phyloP scores from a whole-genome alignment of 306 rosid genomes.

The Styphnolobium japonicum region DNA sequence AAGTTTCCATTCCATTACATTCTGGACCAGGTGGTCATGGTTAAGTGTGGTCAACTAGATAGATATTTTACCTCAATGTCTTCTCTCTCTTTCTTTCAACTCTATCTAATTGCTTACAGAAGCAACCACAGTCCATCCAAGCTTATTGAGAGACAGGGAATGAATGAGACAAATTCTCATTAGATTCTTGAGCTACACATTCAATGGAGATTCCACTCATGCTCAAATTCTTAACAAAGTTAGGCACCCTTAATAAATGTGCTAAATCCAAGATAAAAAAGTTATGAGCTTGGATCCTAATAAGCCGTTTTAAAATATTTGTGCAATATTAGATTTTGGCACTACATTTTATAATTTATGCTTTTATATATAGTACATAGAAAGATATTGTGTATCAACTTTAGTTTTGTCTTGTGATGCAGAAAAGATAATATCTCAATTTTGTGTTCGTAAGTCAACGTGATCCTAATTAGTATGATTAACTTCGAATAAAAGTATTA shows the following conservation, averaged over 20 bases:
- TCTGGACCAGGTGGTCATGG: slow-evolving; percentile 22
- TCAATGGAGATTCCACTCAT: neutral
- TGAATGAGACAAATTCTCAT: neutral
- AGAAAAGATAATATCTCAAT: neutral
- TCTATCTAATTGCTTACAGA: neutral
- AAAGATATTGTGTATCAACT: neutral
- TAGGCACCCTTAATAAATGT: neutral
- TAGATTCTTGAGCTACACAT: neutral
- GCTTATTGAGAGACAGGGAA: neutral
- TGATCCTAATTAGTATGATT: neutral
- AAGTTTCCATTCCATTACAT: slow-evolving; percentile 16
- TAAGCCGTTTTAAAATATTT: neutral
- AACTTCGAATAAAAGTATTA: neutral
- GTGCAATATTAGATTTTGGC: neutral
- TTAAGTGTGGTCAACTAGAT: slow-evolving; percentile 10
- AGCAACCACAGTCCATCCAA: neutral
- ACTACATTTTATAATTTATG: neutral
- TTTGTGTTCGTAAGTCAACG: neutral
- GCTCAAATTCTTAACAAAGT: neutral
- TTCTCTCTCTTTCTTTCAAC: neutral
- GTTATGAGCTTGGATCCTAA: neutral
- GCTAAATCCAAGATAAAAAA: neutral
- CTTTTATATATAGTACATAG: neutral
- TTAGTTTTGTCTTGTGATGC: neutral
- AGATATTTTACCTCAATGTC: slow-evolving; percentile 7